Conservation (phyloP, 257 asterid genomes). For the Agastache rugosa region DNA sequence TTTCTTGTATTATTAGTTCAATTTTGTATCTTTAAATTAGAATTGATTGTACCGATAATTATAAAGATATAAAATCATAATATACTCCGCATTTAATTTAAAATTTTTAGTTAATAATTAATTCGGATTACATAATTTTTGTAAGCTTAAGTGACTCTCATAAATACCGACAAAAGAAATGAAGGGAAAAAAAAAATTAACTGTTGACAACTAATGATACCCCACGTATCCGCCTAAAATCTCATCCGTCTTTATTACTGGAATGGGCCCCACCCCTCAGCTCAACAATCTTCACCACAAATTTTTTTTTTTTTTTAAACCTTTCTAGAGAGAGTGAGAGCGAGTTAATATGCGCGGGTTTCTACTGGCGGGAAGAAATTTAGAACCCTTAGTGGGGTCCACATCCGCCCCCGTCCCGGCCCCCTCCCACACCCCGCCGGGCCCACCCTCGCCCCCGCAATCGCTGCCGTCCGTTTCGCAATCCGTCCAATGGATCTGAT, state of each 20-base stretch:
- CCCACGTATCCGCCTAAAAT: neutral
- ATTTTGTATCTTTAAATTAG: no score
- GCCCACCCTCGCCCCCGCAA: neutral
- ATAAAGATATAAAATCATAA: no score
- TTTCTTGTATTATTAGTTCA: no score
- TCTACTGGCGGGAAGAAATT: neutral
- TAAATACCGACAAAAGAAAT: neutral
- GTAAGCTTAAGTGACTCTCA: neutral
- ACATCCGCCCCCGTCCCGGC: conserved; percentile 27
- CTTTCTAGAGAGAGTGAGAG: neutral
- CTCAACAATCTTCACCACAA: neutral
- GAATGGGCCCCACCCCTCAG: neutral
- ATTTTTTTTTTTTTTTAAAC: no score
- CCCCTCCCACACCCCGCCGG: neutral
- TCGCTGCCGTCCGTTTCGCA: neutral
- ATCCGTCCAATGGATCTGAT: conserved; percentile 57
- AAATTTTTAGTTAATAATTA: no score
- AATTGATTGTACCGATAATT: no score
- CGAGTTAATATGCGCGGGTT: neutral
- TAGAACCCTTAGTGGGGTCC: conserved; percentile 38
- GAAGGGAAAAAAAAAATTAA: neutral
- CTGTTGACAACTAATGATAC: neutral
- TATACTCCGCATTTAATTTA: no score
- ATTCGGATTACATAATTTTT: no score
- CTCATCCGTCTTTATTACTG: neutral